These are phyloP conservation scores for Yamadazyma dushanensis DNA, from an alignment of 1,139 yeast species.

Conservation along the genomic window DNA sequence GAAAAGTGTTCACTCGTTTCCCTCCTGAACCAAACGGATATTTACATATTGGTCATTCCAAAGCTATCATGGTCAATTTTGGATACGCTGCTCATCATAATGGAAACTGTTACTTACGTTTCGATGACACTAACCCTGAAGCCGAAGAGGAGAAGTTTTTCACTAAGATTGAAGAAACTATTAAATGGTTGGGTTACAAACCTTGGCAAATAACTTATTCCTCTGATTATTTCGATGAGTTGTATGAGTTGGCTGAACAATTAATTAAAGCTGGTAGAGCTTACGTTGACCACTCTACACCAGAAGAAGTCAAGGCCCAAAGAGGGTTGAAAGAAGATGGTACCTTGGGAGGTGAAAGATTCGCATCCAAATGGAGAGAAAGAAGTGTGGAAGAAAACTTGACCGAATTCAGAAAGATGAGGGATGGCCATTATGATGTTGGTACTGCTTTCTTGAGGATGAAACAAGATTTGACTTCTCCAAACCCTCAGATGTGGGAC, in stretches of 20 bases:
- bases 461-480: slow-evolving; percentile 91
- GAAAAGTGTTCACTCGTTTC: slow-evolving; percentile 87
- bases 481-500: slow-evolving; percentile 99
- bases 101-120: slow-evolving; percentile 89
- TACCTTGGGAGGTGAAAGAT: slow-evolving; percentile 88
- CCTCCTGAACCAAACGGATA: slow-evolving; percentile 99
- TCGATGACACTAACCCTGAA: slow-evolving; percentile 97
- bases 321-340: slow-evolving; percentile 94
- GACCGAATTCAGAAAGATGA: slow-evolving; percentile 83
- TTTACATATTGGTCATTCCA: slow-evolving; percentile 95
- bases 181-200: slow-evolving; percentile 87
- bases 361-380: slow-evolving; percentile 74
- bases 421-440: slow-evolving; percentile 80
- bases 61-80: slow-evolving; percentile 95
- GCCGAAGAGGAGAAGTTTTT: slow-evolving; percentile 95
- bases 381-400: slow-evolving; percentile 73
- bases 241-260: slow-evolving; percentile 84
- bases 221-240: slow-evolving; percentile 87
- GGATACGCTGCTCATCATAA: slow-evolving; percentile 85
- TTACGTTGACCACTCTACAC: slow-evolving; percentile 90
- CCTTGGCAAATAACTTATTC: slow-evolving; percentile 96
- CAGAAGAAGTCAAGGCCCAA: slow-evolving; percentile 85
- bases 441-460: slow-evolving; percentile 95
- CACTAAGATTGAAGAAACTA: slow-evolving; percentile 78
- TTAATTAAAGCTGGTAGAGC: slow-evolving; percentile 71